Base-by-base conservation (phyloP, 139 green algal species). In the Chlorokybus atmophyticus region DNA sequence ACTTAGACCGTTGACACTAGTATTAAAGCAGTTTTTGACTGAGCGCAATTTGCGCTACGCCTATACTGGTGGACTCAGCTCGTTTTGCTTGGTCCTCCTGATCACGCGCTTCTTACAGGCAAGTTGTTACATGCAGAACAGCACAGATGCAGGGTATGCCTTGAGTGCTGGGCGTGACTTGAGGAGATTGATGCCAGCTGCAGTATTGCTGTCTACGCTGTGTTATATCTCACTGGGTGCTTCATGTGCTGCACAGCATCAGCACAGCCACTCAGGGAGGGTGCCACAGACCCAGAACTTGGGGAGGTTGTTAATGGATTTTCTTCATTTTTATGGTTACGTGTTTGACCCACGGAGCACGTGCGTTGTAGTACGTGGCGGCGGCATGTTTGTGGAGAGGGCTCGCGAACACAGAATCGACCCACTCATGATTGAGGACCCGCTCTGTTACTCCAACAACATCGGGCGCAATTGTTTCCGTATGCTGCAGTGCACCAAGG, bases 401-500 rank as follows among this genome's bases (percentile, higher is more conserved):
- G 29, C 50, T 28, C 27, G 26, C 8, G 25, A 29, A 1, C 49
- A 66, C 23, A 66, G 58, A 32, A 66, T 66, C 48, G 58, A 66
- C n/a, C 58, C 58, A 39, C 52, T 66, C 23, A 44, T 23, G 24
- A 67, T 67, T 21, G 59, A 67, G 59, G 59, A 67, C 59, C 59
- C 59, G 0, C 50, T 67, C 1, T 17, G 53, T n/a, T 35, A 35
- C 3, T 48, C 28, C 28, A 67, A 67, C 59, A 67, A 67, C 21
- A 41, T 67, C 2, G 59, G 59, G 7, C 50, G 59, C 50, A 67
- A 67, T 50, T 67, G 59, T 50, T 67, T 67, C 50, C 59, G 59
- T 25, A 53, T 67, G 21, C 24, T 67, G 1, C 59, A 67, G 52
- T 66, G 58, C 58, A 66, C 58, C 58, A 66, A 66, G 58, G 58